Base-by-base conservation (phyloP, 164 flowering plant genomes). In the Tetrastigma voinierianum region DNA sequence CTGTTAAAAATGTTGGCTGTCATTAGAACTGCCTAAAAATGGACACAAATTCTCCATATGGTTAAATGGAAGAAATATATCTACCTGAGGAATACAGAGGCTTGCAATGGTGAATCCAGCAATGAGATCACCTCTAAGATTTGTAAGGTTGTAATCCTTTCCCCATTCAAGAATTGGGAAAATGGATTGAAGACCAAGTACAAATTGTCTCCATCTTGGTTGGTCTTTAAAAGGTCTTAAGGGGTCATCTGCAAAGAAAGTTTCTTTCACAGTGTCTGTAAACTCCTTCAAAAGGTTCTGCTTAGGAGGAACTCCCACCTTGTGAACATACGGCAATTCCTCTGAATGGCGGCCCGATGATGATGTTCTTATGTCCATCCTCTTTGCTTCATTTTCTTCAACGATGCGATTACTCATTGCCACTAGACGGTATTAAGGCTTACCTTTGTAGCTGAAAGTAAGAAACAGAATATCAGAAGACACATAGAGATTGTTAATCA, bases 51-150 rank as follows among this genome's bases (percentile, higher is more conserved):
- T 46, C 13, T 11, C 24, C 2, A 19, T 65, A 24, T 21, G 18
- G 45, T 19, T 16, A 21, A 13, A 21, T 17, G 25, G n/a, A 9
- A 17, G 20, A 6, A n/a, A n/a, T n/a, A n/a, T 9, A 18, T 40
- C 25, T 76, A 88, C 92, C 94, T 91, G 97, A 72, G 97, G n/a
- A 68, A 91, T 89, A 77, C 90, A 84, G 47, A 91, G 88, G 72
- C 94, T 91, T 15, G 97, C 97, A 78, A 91, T 89, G 51, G 94
- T 89, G 60, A 91, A 80, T 21, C 97, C 97, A 4, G 97, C 81
- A 62, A 91, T 76, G 10, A 91, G 53, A 72, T 91, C 97, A 16
- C 94, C 91, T 79, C 72, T 77, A 23, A 91, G 77, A 60, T 83
- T 86, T 0, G 45, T 40, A 1, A 84, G 68, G 67, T 74, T 86